phyloP scores from a whole-genome alignment of 495 filamentous ascomycete genomes.

The Lichenothelia convexa region DNA sequence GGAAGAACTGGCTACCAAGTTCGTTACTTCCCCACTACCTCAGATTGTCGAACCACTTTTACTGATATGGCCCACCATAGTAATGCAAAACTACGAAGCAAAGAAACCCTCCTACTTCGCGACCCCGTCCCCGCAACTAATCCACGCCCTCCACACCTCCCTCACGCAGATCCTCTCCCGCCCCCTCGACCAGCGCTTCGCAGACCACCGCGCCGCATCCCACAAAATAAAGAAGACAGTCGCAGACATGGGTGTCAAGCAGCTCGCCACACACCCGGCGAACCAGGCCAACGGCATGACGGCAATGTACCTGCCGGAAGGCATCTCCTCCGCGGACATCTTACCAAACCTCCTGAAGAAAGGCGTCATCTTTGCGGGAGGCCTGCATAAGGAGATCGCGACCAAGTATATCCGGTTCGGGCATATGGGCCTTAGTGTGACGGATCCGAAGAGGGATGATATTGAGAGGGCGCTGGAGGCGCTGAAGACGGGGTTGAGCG shows the following conservation, averaged over 20 bases:
- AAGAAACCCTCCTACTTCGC: conserved; percentile 96
- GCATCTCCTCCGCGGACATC: conserved; percentile 57
- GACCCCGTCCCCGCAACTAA: conserved; percentile 82
- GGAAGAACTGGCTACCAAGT: conserved; percentile 94
- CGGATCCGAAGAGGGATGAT: conserved; percentile 44
- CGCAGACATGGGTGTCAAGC: conserved; percentile 61
- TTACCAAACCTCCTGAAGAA: conserved; percentile 74
- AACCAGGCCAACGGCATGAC: conserved; percentile 97
- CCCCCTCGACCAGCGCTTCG: conserved; percentile 64
- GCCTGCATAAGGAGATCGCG: conserved; percentile 75
- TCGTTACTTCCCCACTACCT: conserved; percentile 8
- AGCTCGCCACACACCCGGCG: conserved; percentile 65
- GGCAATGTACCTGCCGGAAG: conserved; percentile 83
- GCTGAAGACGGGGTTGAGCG: conserved; percentile 51
- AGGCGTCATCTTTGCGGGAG: conserved; percentile 85
- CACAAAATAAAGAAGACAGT: conserved; percentile 69
- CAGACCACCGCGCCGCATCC: conserved; percentile 52
- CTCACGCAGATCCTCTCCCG: conserved; percentile 65
- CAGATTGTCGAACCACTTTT: not conserved
- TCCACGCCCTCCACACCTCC: conserved; percentile 89
- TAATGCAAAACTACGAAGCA: conserved; percentile 98
- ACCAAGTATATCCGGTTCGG: conserved; percentile 60
- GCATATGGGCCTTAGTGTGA: conserved; percentile 92
- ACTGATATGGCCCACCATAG: conserved; percentile 18
- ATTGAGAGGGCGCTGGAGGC: conserved; percentile 66